A percentile compares a stretch with the other conserved stretches of the same genome.
Evolutionary conservation across 768 basidiomycete species (phyloP).

Genomic region (Paxillus rubicundulus): DNA sequence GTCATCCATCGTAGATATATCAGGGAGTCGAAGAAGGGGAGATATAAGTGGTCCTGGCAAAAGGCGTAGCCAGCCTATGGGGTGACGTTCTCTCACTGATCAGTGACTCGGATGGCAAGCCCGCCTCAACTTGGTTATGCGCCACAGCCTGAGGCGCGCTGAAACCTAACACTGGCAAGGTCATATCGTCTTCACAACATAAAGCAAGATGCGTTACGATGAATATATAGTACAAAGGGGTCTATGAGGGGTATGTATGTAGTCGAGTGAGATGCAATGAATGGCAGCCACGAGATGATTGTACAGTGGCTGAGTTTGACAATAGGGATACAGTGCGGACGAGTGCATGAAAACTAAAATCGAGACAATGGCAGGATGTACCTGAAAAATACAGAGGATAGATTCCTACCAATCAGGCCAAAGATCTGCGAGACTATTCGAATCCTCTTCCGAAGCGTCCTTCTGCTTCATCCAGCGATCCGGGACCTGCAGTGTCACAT

Average conservation of each 20-base stretch:
- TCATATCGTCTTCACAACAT: no score
- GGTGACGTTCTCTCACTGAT: no score
- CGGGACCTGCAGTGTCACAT: conserved; percentile 53
- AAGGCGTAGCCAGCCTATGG: no score
- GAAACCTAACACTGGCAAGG: no score
- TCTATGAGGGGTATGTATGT: conserved; percentile 22
- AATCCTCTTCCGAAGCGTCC: conserved; percentile 76
- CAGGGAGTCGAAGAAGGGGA: conserved; percentile 2
- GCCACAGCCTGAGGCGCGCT: no score
- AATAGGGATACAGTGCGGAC: background rate
- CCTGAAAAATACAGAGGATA: background rate
- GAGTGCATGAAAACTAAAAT: conserved; percentile 2
- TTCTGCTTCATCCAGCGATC: conserved; percentile 91
- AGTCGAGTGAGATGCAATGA: conserved; percentile 7
- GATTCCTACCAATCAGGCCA: conserved; percentile 60
- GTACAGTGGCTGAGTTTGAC: background rate
- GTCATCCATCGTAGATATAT: conserved; percentile 65
- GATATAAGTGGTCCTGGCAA: conserved; percentile 2
- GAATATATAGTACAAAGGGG: conserved; percentile 27
- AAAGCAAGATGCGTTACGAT: background rate
- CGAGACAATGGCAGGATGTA: background rate
- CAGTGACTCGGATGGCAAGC: no score
- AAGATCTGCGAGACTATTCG: conserved; percentile 50
- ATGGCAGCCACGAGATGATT: background rate
- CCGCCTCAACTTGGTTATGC: no score